Conservation (phyloP, 352 stramenopile species). For the Plasmopara viticola region DNA sequence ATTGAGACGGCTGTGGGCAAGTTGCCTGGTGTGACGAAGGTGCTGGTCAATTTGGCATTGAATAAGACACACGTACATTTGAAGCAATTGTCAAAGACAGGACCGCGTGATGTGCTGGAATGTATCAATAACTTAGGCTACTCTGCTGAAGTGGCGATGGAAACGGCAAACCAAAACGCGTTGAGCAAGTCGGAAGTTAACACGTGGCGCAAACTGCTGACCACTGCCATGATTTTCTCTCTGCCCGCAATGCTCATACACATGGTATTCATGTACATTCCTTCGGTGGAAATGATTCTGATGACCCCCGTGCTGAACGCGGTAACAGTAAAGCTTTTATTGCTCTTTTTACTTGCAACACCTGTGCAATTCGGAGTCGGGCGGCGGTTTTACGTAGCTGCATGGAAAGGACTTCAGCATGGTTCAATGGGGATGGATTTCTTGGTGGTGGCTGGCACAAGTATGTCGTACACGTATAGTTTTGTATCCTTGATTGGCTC, state of each 20-base stretch:
- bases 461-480: constrained; percentile 84
- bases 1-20: constrained; percentile 58
- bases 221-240: constrained; percentile 78
- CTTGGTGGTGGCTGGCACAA: constrained; percentile 75
- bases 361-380: constrained; percentile 83
- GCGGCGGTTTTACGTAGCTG: constrained; percentile 71
- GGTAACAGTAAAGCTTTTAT: constrained; percentile 66
- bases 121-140: constrained; percentile 66
- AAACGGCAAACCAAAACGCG: constrained; percentile 52
- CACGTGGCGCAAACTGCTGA: constrained; percentile 69
- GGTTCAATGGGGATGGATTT: constrained; percentile 89
- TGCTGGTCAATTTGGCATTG: constrained; percentile 51
- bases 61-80: constrained; percentile 77
- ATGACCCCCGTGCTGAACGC: constrained; percentile 76
- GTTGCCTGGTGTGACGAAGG: constrained; percentile 68
- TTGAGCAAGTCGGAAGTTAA: constrained; percentile 65
- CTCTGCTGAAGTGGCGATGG: constrained; percentile 40
- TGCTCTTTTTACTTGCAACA: constrained; percentile 81
- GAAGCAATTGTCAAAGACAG: constrained; percentile 68
- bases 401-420: constrained; percentile 77
- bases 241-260: constrained; percentile 79
- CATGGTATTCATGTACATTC: constrained; percentile 84
- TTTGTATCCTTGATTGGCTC: constrained; percentile 72
- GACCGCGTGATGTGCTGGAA: constrained; percentile 63
- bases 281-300: constrained; percentile 47